Evolutionary conservation across 192 early-diverging fungal genomes (phyloP).

Genomic region (Entophlyctis luteolus): DNA sequence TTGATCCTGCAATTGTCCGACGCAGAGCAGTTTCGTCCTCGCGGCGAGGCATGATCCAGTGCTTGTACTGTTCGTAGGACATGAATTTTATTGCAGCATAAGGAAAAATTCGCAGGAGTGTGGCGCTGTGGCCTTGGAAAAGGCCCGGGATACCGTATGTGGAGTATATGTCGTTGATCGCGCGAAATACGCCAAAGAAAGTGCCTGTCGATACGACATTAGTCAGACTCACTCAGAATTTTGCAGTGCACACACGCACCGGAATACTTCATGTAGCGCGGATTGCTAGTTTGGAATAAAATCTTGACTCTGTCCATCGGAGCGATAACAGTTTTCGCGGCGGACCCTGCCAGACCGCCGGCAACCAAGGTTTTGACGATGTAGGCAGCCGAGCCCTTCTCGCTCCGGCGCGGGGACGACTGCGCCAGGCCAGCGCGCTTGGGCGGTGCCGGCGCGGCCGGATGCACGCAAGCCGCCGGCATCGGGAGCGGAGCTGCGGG

Average conservation of each 20-base stretch:
- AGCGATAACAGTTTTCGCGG: slow-evolving; percentile 53
- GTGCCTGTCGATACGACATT: slow-evolving; percentile 49
- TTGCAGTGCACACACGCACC: slow-evolving; percentile 31
- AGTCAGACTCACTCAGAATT: background rate
- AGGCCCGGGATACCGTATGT: slow-evolving; percentile 72
- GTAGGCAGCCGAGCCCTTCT: slow-evolving; percentile 37
- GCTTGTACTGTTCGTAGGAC: slow-evolving; percentile 85
- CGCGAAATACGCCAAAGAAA: slow-evolving; percentile 77
- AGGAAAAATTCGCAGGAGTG: slow-evolving; percentile 90
- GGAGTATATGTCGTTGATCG: slow-evolving; percentile 68
- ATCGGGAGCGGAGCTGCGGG: no score
- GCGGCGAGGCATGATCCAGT: slow-evolving; percentile 63
- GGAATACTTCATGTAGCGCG: slow-evolving; percentile 45
- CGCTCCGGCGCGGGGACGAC: no score
- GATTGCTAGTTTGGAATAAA: slow-evolving; percentile 53
- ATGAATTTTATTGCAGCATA: slow-evolving; percentile 97
- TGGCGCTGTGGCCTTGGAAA: slow-evolving; percentile 93
- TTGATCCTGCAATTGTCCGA: slow-evolving; percentile 79
- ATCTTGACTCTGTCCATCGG: slow-evolving; percentile 59
- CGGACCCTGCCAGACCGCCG: slow-evolving; percentile 58
- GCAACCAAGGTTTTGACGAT: slow-evolving; percentile 51
- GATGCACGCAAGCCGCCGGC: no score
- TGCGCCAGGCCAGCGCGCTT: no score
- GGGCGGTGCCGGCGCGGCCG: no score
- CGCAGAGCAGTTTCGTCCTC: slow-evolving; percentile 61